Base-by-base conservation (phyloP, 1,284 basidiomycete genomes). In the Leccinum discolor region DNA sequence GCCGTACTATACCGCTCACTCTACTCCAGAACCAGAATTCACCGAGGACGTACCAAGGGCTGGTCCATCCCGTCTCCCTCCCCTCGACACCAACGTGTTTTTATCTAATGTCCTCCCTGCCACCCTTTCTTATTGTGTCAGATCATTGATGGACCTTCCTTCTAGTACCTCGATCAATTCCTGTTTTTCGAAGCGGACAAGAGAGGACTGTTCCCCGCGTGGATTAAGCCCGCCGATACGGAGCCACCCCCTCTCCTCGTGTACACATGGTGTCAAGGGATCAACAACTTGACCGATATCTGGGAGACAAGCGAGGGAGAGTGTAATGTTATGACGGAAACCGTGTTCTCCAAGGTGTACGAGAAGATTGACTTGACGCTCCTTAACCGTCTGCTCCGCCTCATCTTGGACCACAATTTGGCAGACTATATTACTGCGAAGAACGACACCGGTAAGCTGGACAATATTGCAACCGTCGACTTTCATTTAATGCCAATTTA, bases 371-470 rank as follows among this genome's bases (percentile, higher is more conserved):
- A 99, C 78, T 78, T 98, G 70, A 99, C 96, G 0, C 82, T 98
- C 42, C 86, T 99, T 69, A 97, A 98, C 79, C 92, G 95, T 74
- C 86, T 99, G 3, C 83, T 98, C 44, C 93, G 96, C 64, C 88
- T 98, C 56, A 97, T 98, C 73, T 84, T 98, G 71, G 96, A 99
- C 75, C 96, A 98, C 83, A 99, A 99, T 78, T 78, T 99, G 81
- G 96, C 96, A 26, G 96, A 98, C 76, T 98, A 98, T 79, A 98
- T 98, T 76, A 99, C 96, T 2, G 93, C 95, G 23, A 98, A 98
- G 87, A 98, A 98, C 83, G 98, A 98, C 78, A 94, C 93, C 1
- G 86, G 85, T 86, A 65, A 61, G 81, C 69, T 54, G 11, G 57
- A 64, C 58, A 14, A 16, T 6, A 44, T 23, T 61, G 23, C 29